Evolutionary conservation across 1,139 yeast species (phyloP), one percentile per base, ranked within the genome.

Genomic region (Taphrina flavorubra): DNA sequence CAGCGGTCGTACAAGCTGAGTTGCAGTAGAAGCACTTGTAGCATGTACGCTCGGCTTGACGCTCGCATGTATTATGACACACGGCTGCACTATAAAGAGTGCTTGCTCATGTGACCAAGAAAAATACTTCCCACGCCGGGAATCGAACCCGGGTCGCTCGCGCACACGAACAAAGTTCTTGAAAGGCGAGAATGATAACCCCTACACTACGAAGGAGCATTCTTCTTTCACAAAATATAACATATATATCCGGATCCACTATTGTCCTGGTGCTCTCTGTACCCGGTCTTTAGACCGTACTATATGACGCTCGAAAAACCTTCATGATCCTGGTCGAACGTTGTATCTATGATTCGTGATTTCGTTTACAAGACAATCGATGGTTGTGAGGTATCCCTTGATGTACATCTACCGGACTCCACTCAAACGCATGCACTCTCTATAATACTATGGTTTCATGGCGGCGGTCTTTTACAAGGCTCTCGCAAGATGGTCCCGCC

Each of bases 131-230:
- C 62, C 62, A 58, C 62, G 51, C 62, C 62, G 62, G 62, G 62
- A 58, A 58, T 58, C 62, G 62, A 58, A 58, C 62, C 62, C 62
- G 62, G 62, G 62, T 58, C 62, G 62, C 62, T 36, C 62, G 62
- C 62, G 62, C 31, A 6, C 60, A 13, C 16, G 34, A 31, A 44
- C 40, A 58, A 58, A 34, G 42, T 34, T 37, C 57, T 14, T 58
- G 62, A 58, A 58, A 58, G 62, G 62, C 62, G 62, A 36, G 62
- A 58, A 58, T 58, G 62, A 58, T 58, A 58, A 58, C 62, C 62
- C 62, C 62, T 58, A 58, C 62, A 58, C 62, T 58, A 58, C 51
- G 62, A 58, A 58, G 62, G 62, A 58, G 36, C 37, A 36, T 36
- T 53, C 42, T 13, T 37, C 11, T 36, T 10, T 8, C 42, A 2